Conservation (phyloP, 2,329 filamentous ascomycete genomes). For the Zarea fungicola region DNA sequence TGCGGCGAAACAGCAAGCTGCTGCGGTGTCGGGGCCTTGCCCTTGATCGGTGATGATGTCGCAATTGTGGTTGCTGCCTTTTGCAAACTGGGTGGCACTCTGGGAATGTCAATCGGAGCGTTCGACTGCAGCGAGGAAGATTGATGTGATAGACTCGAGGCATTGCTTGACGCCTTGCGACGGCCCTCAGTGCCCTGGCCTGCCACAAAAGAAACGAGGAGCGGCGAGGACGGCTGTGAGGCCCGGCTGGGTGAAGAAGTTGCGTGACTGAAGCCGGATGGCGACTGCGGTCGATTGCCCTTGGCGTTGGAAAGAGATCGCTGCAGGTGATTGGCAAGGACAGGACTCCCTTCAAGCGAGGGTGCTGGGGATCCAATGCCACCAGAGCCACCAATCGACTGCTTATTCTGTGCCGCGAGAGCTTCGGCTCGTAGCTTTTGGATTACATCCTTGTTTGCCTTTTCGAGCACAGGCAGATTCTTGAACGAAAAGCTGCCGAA, state of each 20-base stretch:
- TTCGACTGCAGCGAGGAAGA: slow-evolving; percentile 65
- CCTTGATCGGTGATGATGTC: slow-evolving; percentile 54
- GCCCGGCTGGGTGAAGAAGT: slow-evolving; percentile 83
- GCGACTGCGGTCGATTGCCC: slow-evolving; percentile 75
- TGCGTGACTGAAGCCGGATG: slow-evolving; percentile 70
- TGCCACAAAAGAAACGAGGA: slow-evolving; percentile 95
- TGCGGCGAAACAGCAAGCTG: slow-evolving; percentile 56
- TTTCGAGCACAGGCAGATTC: slow-evolving; percentile 91
- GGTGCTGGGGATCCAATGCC: slow-evolving; percentile 56
- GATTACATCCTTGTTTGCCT: slow-evolving; percentile 98
- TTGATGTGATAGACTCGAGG: slow-evolving; percentile 77
- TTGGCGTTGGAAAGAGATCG: slow-evolving; percentile 80
- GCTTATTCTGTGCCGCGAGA: slow-evolving; percentile 61
- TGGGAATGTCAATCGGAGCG: slow-evolving; percentile 66
- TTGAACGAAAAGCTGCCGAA: slow-evolving; percentile 98
- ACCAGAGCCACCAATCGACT: slow-evolving; percentile 35
- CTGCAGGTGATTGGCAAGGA: slow-evolving; percentile 74
- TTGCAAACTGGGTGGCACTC: slow-evolving; percentile 53
- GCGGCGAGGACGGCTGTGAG: slow-evolving; percentile 63
- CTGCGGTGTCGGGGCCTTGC: slow-evolving; percentile 46
- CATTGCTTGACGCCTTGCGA: slow-evolving; percentile 87
- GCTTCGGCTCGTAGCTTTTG: slow-evolving; percentile 92
- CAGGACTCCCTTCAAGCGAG: slow-evolving; percentile 77
- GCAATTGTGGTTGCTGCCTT: slow-evolving; percentile 53
- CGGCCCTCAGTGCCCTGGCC: slow-evolving; percentile 71